Base-by-base conservation (phyloP, 805 yeast genomes). In the Scheffersomyces lignosus region DNA sequence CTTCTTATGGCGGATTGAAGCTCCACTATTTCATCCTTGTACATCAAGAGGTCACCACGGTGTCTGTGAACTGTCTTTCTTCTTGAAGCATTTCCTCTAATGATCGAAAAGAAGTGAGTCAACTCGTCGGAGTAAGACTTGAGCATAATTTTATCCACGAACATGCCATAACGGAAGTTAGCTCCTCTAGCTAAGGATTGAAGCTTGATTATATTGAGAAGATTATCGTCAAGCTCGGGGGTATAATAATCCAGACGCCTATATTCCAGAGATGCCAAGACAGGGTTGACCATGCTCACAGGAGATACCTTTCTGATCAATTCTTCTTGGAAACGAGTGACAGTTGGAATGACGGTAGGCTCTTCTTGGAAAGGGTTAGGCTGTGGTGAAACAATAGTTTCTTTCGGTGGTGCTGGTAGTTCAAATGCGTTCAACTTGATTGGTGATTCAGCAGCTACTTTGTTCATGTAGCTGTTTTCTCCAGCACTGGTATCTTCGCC, bases 111-210 rank as follows among this genome's bases (percentile, higher is more conserved):
- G 15, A 83, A 60, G 7, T 52, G 55, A 2, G 72, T 57, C 15
- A 83, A 47, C 46, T 75, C 77, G 9, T 71, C 74, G 5, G 70
- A 71, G 47, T 77, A 78, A 1, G 85, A 73, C 40, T 72, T 75
- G 18, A 85, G 53, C 66, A 84, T 71, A 41, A 81, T 81, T 39
- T 71, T 71, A 46, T 77, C 75, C 24, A 85, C 83, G 55, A 79
- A 80, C 64, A 81, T 66, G 15, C 64, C 62, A 53, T 81, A 85
- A 35, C 96, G 71, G 37, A 77, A 64, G 27, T 78, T 66, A 0
- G 86, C 80, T 14, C 93, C 95, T 46, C 87, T 68, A 13, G 86
- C 73, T 16, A 80, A 60, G 0, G 93, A 77, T 56, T 89, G 96
- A 13, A 89, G 62, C 37, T 62, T 66, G 26, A 72, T 60, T 26